Base-by-base conservation (phyloP, 768 basidiomycete genomes). In the Trametes maxima region DNA sequence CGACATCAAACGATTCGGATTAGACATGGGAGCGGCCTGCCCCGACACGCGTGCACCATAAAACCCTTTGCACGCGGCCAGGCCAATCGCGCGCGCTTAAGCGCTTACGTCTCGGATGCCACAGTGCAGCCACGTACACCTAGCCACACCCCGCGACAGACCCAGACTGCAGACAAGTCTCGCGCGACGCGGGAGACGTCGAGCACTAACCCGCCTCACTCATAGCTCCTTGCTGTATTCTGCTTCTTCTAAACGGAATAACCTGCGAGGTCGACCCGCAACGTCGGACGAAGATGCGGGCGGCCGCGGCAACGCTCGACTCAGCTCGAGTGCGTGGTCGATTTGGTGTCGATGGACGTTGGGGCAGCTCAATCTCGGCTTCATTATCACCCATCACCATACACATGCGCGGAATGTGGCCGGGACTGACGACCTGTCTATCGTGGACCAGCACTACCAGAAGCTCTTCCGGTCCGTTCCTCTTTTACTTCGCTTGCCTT, bases 331-430 rank as follows among this genome's bases (percentile, higher is more conserved):
- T 84, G 95, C 16, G 86, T 94, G 76, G 71, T 74, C 2, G 95
- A 99, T 75, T 98, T 99, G 67, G 81, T 73, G 7, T 66, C 66
- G 6, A 98, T 99, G 97, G 80, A 87, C 0, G 76, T 97, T 96
- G 43, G 97, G 97, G 0, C 97, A 99, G 74, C 98, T 98, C 74
- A 99, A 99, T 68, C 82, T 89, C 36, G 95, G 95, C 0, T 99
- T 99, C 74, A 94, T 99, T 72, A 82, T 99, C 59, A 84, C 85
- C 2, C 84, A 95, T 5, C 82, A 90, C 66, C 77, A 77, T 57
- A 78, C 11, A 16, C 19, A 10, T 40, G 47, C 24, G 33, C 55
- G n/a, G 10, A 69, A 59, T 22, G 62, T 21, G 16, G 43, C 47
- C 25, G 60, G 40, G 13, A 78, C 85, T 75, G 95, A 98, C 70